These are phyloP conservation scores for Raphanus hybrid DNA, from an alignment of 441 rosid species.

Conservation along the genomic window DNA sequence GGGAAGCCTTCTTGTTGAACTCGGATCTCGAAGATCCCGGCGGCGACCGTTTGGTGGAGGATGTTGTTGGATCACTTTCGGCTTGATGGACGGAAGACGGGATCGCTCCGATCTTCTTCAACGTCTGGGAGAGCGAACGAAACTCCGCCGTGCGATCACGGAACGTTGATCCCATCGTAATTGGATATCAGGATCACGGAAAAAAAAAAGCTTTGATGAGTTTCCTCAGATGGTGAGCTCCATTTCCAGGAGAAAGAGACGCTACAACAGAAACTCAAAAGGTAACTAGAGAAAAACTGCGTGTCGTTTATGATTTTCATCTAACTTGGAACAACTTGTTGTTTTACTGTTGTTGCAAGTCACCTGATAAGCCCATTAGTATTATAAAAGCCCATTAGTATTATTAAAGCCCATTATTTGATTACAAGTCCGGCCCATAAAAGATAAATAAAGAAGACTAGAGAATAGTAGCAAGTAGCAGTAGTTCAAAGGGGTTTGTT, in stretches of 20 bases:
- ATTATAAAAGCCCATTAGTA: no score
- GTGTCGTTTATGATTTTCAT: background rate
- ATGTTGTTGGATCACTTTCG: conserved; percentile 35
- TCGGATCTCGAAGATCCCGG: conserved; percentile 68
- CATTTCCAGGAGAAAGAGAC: conserved; percentile 4
- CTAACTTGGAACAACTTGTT: background rate
- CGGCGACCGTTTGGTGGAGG: conserved; percentile 48
- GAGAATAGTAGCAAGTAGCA: no score
- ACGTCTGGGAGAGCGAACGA: conserved; percentile 66
- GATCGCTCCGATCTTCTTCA: conserved; percentile 69
- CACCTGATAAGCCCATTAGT: no score
- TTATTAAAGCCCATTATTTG: no score
- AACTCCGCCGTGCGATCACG: conserved; percentile 91
- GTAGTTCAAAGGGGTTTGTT: no score
- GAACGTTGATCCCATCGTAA: conserved; percentile 58
- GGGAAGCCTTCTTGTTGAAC: conserved; percentile 78
- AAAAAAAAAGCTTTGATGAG: background rate
- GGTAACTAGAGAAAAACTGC: background rate
- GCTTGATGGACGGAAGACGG: conserved; percentile 31
- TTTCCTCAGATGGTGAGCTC: conserved; percentile 16
- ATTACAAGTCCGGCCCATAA: no score
- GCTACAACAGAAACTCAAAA: background rate
- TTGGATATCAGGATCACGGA: conserved; percentile 4
- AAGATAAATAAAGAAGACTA: no score
- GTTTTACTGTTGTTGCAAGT: background rate